Evolutionary conservation across 176 grass and related monocot species (phyloP).

Genomic region (Pontederia crassipes): DNA sequence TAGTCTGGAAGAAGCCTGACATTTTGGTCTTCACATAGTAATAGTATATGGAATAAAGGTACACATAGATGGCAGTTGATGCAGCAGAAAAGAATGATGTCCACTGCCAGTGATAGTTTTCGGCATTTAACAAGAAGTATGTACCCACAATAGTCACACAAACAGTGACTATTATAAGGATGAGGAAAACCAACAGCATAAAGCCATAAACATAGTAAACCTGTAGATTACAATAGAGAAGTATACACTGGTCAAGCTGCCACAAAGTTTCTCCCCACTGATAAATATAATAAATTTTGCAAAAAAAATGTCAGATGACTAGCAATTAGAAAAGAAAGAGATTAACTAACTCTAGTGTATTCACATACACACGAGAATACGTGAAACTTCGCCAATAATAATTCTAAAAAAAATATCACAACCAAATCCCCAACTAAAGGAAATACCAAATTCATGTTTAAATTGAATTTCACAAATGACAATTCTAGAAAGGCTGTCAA

Average conservation of each 20-base stretch:
- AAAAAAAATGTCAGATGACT: neutral
- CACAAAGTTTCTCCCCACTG: neutral
- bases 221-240: slow-evolving; percentile 21
- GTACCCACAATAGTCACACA: slow-evolving; percentile 90
- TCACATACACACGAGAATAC: slow-evolving; percentile 1
- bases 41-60: slow-evolving; percentile 86
- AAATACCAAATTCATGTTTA: neutral
- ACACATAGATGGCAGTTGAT: slow-evolving; percentile 70
- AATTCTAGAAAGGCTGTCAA: neutral
- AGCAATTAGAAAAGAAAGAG: neutral
- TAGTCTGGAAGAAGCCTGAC: slow-evolving; percentile 94
- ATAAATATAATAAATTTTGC: too few species aligned
- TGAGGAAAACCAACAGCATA: slow-evolving; percentile 89
- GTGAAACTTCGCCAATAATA: too few species aligned
- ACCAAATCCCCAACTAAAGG: neutral
- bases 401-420: neutral
- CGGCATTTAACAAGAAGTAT: slow-evolving; percentile 85
- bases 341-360: too few species aligned
- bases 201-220: slow-evolving; percentile 96
- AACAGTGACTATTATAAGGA: slow-evolving; percentile 81
- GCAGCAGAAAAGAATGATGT: slow-evolving; percentile 94
- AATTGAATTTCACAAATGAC: neutral
- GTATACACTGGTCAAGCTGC: neutral
- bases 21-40: slow-evolving; percentile 91
- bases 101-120: slow-evolving; percentile 95